Evolutionary conservation across 805 yeast species (phyloP).

Genomic region (Danielozyma ontarioensis): DNA sequence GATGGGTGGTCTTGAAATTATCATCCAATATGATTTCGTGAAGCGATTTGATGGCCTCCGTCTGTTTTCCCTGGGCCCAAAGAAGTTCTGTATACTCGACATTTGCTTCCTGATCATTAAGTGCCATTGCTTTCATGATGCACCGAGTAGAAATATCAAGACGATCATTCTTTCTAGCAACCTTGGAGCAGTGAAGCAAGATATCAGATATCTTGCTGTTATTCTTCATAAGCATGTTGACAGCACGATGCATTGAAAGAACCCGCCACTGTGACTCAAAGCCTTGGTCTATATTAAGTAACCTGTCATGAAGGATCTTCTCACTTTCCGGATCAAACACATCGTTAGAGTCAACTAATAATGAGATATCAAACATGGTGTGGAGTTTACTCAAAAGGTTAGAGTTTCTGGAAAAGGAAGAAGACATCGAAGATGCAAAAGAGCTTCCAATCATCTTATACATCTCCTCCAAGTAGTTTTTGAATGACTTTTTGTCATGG

Average conservation of each 20-base stretch:
- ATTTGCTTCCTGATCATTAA: slow-evolving; percentile 44
- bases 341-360: slow-evolving; percentile 14
- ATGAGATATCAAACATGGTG: slow-evolving; percentile 27
- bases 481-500: slow-evolving; percentile 27
- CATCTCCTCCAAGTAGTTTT: slow-evolving; percentile 43
- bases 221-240: slow-evolving; percentile 16
- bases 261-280: slow-evolving; percentile 59
- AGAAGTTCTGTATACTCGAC: slow-evolving; percentile 75
- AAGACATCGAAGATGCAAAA: slow-evolving; percentile 37
- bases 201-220: slow-evolving; percentile 42
- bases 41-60: slow-evolving; percentile 72
- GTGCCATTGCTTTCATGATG: slow-evolving; percentile 54
- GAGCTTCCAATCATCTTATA: slow-evolving; percentile 57
- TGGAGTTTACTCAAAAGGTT: slow-evolving; percentile 34
- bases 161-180: slow-evolving; percentile 64
- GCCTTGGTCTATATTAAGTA: slow-evolving; percentile 32
- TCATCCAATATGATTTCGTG: slow-evolving; percentile 32
- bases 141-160: slow-evolving; percentile 68
- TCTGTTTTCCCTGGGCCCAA: slow-evolving; percentile 87
- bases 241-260: slow-evolving; percentile 54
- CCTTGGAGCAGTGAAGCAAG: slow-evolving; percentile 54
- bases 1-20: slow-evolving; percentile 10
- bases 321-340: slow-evolving; percentile 10
- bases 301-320: slow-evolving; percentile 19
- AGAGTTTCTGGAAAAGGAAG: slow-evolving; percentile 33